Evolutionary conservation across 78 protist species (phyloP), one percentile per base, ranked within the genome.

Genomic region (slime mould (Dictyostelium discoideum)): DNA sequence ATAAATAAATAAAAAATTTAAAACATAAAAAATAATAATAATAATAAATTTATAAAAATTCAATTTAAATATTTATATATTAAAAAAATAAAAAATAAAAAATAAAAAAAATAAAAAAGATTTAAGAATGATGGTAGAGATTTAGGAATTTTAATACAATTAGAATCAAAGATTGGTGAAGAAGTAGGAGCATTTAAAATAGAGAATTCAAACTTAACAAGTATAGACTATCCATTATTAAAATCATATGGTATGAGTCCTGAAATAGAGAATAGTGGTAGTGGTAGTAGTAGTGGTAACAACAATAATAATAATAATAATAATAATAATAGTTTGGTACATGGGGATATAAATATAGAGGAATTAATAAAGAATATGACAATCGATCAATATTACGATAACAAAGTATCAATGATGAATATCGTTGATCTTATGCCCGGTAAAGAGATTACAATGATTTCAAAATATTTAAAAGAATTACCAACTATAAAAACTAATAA

Each of bases 71-170:
- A 63, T 65, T 65, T 20, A n/a, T 50, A 65, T 16, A 54, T 54
- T 16, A 54, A 54, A 44, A 44, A 9, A 44, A 44, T 2, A 44
- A 44, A 44, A 44, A 18, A n/a, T n/a, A n/a, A n/a, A n/a, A n/a
- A n/a, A n/a, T n/a, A n/a, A 14, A 54, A 44, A 44, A 44, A 44
- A 44, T 2, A 44, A 44, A 44, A 44, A 54, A 89, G 94, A n/a
- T 40, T 89, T 89, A 86, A 82, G 72, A 82, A 89, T 65, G 94
- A 89, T 72, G 10, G 5, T 18, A 82, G 76, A 46, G 86, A 89
- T 48, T 50, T 89, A 29, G 94, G 94, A 26, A 77, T 46, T 48
- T 42, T 89, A 22, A 67, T 65, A 29, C 42, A 85, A 69, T 82
- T 89, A 37, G 87, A 89, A 37, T 69, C 87, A 18, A 88, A 5